Percentiles rank a stretch among this genome's conserved stretches.
phyloP scores from a whole-genome alignment of 2,329 filamentous ascomycete genomes.

The Diaporthe sp. region DNA sequence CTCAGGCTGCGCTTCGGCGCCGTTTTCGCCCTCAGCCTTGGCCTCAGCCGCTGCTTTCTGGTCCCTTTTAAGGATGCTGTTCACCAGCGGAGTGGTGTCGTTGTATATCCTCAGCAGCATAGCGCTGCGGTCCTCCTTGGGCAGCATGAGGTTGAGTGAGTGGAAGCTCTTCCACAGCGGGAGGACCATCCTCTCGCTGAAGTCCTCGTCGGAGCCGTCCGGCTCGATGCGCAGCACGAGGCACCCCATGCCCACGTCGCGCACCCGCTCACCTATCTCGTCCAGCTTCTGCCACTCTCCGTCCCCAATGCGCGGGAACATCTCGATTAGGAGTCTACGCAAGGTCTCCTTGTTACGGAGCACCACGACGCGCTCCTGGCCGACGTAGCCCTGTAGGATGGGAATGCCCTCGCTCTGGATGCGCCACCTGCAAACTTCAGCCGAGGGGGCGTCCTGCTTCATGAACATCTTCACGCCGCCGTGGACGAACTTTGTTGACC shows the following conservation, averaged over 20 bases:
- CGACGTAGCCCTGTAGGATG: slow-evolving; percentile 92
- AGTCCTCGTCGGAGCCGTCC: slow-evolving; percentile 71
- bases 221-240: slow-evolving; percentile 89
- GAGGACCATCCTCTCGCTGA: slow-evolving; percentile 85
- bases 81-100: slow-evolving; percentile 87
- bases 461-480: slow-evolving; percentile 99
- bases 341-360: slow-evolving; percentile 85
- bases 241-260: slow-evolving; percentile 89
- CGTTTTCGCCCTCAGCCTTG: slow-evolving; percentile 52
- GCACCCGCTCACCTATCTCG: slow-evolving; percentile 88
- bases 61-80: slow-evolving; percentile 71
- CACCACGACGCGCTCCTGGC: slow-evolving; percentile 80
- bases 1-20: slow-evolving; percentile 3
- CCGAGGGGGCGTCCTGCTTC: slow-evolving; percentile 92
- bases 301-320: slow-evolving; percentile 92
- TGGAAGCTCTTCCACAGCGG: slow-evolving; percentile 95
- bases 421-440: slow-evolving; percentile 91
- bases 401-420: slow-evolving; percentile 96
- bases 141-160: slow-evolving; percentile 96
- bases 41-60: slow-evolving; percentile 57
- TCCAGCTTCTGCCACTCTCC: slow-evolving; percentile 82
- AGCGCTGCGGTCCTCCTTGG: slow-evolving; percentile 94
- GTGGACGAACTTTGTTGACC: slow-evolving; percentile 95
- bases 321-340: slow-evolving; percentile 87
- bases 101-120: slow-evolving; percentile 95